Percentiles rank a stretch among this genome's conserved stretches.
Evolutionary conservation across 306 rosid species (phyloP).

Genomic region (Potentilla sterilis): DNA sequence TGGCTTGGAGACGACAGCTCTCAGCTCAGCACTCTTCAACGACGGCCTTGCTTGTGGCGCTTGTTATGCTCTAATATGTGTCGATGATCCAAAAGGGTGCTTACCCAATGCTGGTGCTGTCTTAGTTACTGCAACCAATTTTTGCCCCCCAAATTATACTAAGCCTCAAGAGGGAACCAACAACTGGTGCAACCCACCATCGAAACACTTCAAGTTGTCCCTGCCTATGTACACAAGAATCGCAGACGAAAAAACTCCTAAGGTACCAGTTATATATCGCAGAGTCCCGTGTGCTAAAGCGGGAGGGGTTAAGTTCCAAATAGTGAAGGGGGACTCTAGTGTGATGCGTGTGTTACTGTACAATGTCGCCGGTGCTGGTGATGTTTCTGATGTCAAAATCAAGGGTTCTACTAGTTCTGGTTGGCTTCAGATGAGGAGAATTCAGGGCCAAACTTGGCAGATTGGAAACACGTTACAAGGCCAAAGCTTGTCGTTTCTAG

Average conservation of each 20-base stretch:
- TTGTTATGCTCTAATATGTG: conserved; percentile 51
- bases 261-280: conserved; percentile 45
- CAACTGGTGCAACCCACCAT: conserved; percentile 80
- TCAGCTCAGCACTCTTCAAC: conserved; percentile 58
- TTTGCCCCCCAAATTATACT: conserved; percentile 56
- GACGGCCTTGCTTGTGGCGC: conserved; percentile 53
- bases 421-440: conserved; percentile 46
- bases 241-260: conserved; percentile 40
- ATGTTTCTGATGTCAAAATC: conserved; percentile 38
- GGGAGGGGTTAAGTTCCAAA: conserved; percentile 51
- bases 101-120: conserved; percentile 28
- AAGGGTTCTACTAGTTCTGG: conserved; percentile 18
- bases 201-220: conserved; percentile 50
- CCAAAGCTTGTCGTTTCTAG: conserved; percentile 48
- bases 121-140: conserved; percentile 52
- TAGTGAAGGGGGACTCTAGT: conserved; percentile 43
- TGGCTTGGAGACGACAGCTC: conserved; percentile 54
- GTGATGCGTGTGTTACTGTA: conserved; percentile 33
- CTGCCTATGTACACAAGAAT: conserved; percentile 48
- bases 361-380: conserved; percentile 60
- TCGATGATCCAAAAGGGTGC: conserved; percentile 47
- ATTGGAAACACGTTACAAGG: conserved; percentile 25
- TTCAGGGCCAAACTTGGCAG: conserved; percentile 59
- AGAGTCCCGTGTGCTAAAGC: conserved; percentile 30
- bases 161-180: conserved; percentile 44